Percentiles rank a stretch among this genome's conserved stretches.
Evolutionary conservation across 306 rosid genomes (phyloP).

Genomic region (Fagus crenata): DNA sequence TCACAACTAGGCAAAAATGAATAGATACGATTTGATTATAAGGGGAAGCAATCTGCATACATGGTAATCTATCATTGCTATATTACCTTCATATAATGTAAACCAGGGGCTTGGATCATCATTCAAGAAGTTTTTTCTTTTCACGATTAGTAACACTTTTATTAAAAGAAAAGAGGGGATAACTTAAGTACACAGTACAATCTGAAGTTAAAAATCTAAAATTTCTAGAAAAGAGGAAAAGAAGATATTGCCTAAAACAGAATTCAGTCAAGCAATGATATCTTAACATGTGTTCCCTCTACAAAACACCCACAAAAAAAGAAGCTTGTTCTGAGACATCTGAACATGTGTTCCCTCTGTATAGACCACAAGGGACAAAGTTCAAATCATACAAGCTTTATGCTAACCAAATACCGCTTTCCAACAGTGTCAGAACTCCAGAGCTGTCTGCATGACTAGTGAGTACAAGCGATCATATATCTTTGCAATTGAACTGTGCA

Average conservation of each 20-base stretch:
- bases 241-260: not conserved
- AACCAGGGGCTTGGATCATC: not conserved
- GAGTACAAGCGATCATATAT: too few species aligned
- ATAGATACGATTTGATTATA: not conserved
- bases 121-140: not conserved
- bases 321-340: too few species aligned
- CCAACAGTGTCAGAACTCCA: too few species aligned
- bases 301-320: too few species aligned
- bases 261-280: not conserved
- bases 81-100: not conserved
- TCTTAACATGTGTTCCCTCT: too few species aligned
- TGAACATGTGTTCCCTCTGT: too few species aligned
- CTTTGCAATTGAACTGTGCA: too few species aligned
- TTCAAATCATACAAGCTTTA: too few species aligned
- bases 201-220: not conserved
- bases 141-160: not conserved
- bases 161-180: not conserved
- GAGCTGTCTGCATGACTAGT: too few species aligned
- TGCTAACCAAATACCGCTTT: too few species aligned
- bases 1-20: not conserved
- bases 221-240: not conserved
- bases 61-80: not conserved
- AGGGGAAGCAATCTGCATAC: constrained; percentile 14
- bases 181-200: not conserved
- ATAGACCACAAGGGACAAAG: too few species aligned